A percentile compares a stretch with the other conserved stretches of the same genome.
Evolutionary conservation across 805 yeast genomes (phyloP).

Genomic region (Saccharomycopsis fermentans): DNA sequence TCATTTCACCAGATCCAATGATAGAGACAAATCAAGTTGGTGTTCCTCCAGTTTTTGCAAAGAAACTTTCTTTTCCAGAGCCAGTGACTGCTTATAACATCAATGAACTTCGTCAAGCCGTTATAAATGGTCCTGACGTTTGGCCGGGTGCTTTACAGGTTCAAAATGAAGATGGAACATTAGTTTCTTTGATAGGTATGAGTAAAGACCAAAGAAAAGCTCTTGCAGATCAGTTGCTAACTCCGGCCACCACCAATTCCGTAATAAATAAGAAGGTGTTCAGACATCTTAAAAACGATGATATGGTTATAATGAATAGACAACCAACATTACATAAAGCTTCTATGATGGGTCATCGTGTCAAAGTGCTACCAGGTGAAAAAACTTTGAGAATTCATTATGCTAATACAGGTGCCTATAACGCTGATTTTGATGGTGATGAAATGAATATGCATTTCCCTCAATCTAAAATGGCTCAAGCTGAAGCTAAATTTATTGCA

Average conservation of each 20-base stretch:
- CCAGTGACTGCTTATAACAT: slow-evolving; percentile 92
- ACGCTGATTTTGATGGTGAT: slow-evolving; percentile 99
- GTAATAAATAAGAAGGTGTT: slow-evolving; percentile 84
- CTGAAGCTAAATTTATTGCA: slow-evolving; percentile 91
- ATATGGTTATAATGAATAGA: slow-evolving; percentile 96
- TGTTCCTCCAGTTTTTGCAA: slow-evolving; percentile 97
- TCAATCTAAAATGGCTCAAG: slow-evolving; percentile 92
- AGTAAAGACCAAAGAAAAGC: slow-evolving; percentile 90
- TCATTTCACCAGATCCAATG: slow-evolving; percentile 97
- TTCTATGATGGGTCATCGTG: slow-evolving; percentile 99
- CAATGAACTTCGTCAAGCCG: slow-evolving; percentile 85
- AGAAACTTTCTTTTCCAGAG: slow-evolving; percentile 92
- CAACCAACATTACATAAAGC: slow-evolving; percentile 99
- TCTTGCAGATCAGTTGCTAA: slow-evolving; percentile 83
- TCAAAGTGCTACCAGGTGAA: slow-evolving; percentile 93
- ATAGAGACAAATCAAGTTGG: slow-evolving; percentile 97
- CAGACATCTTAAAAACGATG: slow-evolving; percentile 90
- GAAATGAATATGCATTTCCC: slow-evolving; percentile 99
- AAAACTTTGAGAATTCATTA: slow-evolving; percentile 93
- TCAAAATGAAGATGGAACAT: slow-evolving; percentile 88
- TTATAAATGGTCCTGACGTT: slow-evolving; percentile 90
- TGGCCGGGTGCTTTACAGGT: slow-evolving; percentile 99
- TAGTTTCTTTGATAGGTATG: slow-evolving; percentile 80
- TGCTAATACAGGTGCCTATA: slow-evolving; percentile 98
- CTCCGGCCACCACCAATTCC: slow-evolving; percentile 56